Evolutionary conservation across 441 rosid genomes (phyloP).

Genomic region (Gossypium trilobum): DNA sequence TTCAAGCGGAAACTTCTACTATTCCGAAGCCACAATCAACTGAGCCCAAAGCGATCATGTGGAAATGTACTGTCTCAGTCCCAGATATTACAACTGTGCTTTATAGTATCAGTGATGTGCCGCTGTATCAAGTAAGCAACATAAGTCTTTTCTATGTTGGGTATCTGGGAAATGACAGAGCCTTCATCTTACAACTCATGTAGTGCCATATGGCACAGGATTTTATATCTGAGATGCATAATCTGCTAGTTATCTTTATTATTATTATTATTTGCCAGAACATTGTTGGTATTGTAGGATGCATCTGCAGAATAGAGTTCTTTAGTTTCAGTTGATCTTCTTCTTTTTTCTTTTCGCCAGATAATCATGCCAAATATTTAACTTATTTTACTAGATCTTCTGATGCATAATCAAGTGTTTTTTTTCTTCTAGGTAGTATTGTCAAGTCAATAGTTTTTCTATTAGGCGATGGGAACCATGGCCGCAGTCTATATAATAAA

Average conservation of each 20-base stretch:
- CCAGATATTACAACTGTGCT: conserved; percentile 90
- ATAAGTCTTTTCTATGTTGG: conserved; percentile 1
- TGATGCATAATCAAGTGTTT: not conserved
- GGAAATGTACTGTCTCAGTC: conserved; percentile 93
- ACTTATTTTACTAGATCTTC: conserved; percentile 1
- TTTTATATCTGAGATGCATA: not conserved
- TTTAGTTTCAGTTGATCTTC: not conserved
- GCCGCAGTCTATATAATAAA: not conserved
- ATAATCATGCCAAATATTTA: not conserved
- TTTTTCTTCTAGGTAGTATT: not conserved
- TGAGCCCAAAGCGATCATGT: conserved; percentile 57
- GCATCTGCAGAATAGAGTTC: not conserved
- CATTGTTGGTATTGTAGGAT: conserved; percentile 3
- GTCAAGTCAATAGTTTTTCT: not conserved
- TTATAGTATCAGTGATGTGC: conserved; percentile 45
- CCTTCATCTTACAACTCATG: conserved; percentile 1
- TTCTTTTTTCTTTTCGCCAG: not conserved
- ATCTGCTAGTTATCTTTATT: not conserved
- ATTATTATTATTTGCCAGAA: not conserved
- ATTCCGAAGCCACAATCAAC: conserved; percentile 39
- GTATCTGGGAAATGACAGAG: not conserved
- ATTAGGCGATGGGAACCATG: not conserved
- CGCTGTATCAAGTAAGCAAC: conserved; percentile 82
- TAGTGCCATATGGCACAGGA: not conserved
- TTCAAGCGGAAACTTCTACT: conserved; percentile 44